Base-by-base conservation (phyloP, 2,329 filamentous ascomycete genomes). In the Acrocalymma vagum region DNA sequence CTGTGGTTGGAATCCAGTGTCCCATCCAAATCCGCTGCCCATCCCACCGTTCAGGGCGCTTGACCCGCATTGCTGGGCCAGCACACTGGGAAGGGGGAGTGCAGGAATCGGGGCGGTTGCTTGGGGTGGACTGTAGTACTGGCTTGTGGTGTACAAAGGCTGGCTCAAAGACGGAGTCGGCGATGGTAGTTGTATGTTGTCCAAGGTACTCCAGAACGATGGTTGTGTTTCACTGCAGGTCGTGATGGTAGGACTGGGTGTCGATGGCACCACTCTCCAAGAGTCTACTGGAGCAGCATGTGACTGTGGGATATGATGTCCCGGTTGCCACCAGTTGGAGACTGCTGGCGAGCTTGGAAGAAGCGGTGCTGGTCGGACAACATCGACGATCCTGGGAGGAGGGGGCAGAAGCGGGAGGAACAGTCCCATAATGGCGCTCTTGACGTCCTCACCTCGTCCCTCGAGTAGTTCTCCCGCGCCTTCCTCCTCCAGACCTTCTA, bases 401-500 rank as follows among this genome's bases (percentile, higher is more conserved):
- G 90, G 92, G 47, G 95, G 83, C 53, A 97, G 80, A 42, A 95
- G 85, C 71, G 92, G 85, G 49, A 83, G 88, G 78, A 96, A 91
- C 64, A 97, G 80, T 60, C 81, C 83, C 78, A 88, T 82, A 74
- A 99, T 87, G 69, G 83, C 86, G 63, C 79, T 84, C 82, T 96
- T 96, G 72, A 96, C 93, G 59, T 96, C 91, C 58, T 96, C 91
- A 66, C 90, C 91, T 75, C 90, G 89, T 55, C 92, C 92, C 65
- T 88, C 87, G 47, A 97, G 84, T 55, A 99, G 80, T 76, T 99
- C 94, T 51, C 94, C 94, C 31, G 88, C 89, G 48, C 94, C 94
- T 63, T 96, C 93, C 75, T 97, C 94, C 77, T 99, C 94, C 53
- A 97, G 80, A 42, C 94, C 94, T 75, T 99, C 94, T 38, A 99